Conservation (phyloP, 305 asterid genomes). For the Solanum hybrid region DNA sequence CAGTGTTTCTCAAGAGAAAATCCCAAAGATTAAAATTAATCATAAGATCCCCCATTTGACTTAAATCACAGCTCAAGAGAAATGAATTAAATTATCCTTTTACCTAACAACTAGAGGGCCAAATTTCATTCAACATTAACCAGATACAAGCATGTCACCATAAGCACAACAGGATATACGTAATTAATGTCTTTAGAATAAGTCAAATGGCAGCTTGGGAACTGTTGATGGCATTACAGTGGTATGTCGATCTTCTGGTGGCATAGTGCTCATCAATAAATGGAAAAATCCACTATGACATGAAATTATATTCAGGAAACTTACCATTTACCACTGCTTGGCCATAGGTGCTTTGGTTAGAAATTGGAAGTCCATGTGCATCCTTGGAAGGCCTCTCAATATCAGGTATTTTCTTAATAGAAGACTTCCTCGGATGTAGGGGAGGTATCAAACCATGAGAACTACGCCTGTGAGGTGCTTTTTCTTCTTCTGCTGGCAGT, state of each 20-base stretch:
- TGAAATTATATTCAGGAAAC: background rate
- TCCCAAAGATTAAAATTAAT: background rate
- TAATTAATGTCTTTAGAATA: background rate
- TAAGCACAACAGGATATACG: background rate
- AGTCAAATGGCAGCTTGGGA: background rate
- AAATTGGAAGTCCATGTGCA: constrained; percentile 48
- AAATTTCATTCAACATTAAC: background rate
- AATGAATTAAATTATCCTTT: background rate
- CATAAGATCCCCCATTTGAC: background rate
- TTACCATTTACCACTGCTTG: constrained; percentile 84
- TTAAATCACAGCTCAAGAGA: background rate
- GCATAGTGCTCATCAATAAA: background rate
- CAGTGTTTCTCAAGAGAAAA: background rate
- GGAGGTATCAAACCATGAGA: constrained; percentile 68
- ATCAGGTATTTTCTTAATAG: constrained; percentile 36
- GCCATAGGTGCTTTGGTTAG: constrained; percentile 58
- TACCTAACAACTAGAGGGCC: background rate
- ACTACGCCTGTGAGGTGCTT: constrained; percentile 43
- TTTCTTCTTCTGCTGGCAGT: constrained; percentile 34
- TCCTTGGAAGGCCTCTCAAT: constrained; percentile 28
- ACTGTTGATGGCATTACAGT: background rate
- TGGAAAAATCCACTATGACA: background rate
- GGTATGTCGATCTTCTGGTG: background rate
- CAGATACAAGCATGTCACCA: background rate
- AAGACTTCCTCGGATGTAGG: constrained; percentile 43